These are phyloP conservation scores for Fomitopsis pulvina DNA, from an alignment of 768 basidiomycete genomes.

Conservation along the genomic window DNA sequence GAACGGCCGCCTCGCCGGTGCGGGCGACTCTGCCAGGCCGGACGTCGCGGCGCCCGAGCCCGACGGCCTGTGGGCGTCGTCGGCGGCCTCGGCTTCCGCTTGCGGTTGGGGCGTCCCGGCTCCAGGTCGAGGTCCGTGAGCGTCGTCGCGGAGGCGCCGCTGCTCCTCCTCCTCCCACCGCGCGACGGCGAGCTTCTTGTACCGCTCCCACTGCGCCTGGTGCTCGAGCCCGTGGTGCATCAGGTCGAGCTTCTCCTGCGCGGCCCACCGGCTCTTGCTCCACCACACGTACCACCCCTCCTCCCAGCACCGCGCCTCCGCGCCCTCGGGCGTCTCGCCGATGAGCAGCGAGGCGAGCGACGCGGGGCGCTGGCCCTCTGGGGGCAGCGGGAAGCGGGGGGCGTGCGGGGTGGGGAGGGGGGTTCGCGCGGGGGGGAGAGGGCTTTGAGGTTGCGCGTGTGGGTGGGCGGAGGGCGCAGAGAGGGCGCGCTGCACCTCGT, in stretches of 20 bases:
- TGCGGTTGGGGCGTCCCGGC: not conserved
- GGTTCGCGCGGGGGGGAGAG: too few relatives aligned
- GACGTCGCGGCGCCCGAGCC: not conserved
- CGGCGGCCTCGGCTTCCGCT: not conserved
- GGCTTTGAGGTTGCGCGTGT: too few relatives aligned
- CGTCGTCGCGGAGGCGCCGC: not conserved
- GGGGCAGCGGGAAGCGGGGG: conserved; percentile 51
- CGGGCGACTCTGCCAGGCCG: too few relatives aligned
- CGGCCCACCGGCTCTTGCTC: conserved; percentile 43
- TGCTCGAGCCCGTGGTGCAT: conserved; percentile 53
- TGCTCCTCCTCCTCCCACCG: conserved; percentile 38
- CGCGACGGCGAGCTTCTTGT: conserved; percentile 44
- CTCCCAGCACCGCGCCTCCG: conserved; percentile 52
- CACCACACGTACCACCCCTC: conserved; percentile 76
- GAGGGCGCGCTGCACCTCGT: conserved; percentile 26
- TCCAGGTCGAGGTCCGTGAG: not conserved
- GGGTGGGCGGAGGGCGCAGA: conserved; percentile 8
- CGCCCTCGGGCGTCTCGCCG: conserved; percentile 8
- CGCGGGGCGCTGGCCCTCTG: conserved; percentile 49
- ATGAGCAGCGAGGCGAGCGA: conserved; percentile 27
- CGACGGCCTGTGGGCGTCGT: not conserved
- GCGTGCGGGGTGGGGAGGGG: too few relatives aligned
- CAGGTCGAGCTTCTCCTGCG: conserved; percentile 46
- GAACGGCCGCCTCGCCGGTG: conserved; percentile 9
- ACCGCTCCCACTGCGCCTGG: conserved; percentile 38